Evolutionary conservation across 345 rosid genomes (phyloP), one percentile per base, ranked within the genome.

Genomic region (Trapa incisa): DNA sequence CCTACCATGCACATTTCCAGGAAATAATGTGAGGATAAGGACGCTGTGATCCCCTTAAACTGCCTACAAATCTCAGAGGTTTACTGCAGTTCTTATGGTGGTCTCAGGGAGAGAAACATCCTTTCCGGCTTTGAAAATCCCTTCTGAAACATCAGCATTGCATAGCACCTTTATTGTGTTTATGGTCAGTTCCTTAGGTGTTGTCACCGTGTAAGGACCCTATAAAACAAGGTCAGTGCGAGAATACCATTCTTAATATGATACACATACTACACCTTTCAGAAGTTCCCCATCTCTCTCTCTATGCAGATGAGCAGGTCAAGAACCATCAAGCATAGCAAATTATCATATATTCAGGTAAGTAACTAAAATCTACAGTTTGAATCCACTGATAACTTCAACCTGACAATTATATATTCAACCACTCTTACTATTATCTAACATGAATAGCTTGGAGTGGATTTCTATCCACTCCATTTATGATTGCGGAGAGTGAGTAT

Each of bases 41-140:
- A 5, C 94, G 96, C 67, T 85, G 84, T 22, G 97, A 89, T 47
- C 88, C 94, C 69, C 86, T 82, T 65, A 75, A 76, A 43, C 98
- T 92, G 48, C 98, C 98, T 1, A 93, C 73, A 57, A 81, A 17
- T 67, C 84, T 80, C 11, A 81, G 90, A 71, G 94, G 97, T 57
- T 71, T 86, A 39, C 72, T 3, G 90, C 85, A 77, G 60, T 85
- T 77, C 84, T 88, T 80, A 92, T 89, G 37, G 88, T 64, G 6
- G 96, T 92, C 82, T 92, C 96, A 2, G 98, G 97, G 35, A 92
- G 84, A 47, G 96, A 92, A 75, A 89, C 85, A 62, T 89, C 97
- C 72, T 80, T 82, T 29, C 85, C 87, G 7, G 73, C 73, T 67
- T 68, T 64, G 62, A 92, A 92, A 42, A 86, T 69, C 38, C 87